Conservation (phyloP, 2,329 filamentous ascomycete species). For the Fusarium xyrophilum region DNA sequence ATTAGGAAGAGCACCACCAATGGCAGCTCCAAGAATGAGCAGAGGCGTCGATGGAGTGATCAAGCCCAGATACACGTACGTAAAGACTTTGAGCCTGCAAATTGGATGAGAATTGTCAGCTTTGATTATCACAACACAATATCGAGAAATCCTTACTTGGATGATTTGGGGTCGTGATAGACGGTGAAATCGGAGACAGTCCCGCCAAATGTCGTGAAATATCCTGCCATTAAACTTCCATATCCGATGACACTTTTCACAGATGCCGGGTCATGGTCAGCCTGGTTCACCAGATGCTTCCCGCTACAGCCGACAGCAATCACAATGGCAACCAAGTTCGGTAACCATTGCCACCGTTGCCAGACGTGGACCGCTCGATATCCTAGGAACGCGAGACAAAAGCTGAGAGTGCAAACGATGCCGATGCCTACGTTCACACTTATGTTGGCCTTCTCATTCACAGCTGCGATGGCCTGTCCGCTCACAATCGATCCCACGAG, state of each 20-base stretch:
- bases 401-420: constrained; percentile 59
- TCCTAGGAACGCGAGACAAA: constrained; percentile 62
- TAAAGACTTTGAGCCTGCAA: constrained; percentile 34
- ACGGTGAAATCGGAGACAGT: constrained; percentile 65
- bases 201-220: constrained; percentile 63
- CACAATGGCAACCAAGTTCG: constrained; percentile 58
- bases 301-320: constrained; percentile 63
- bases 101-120: constrained; percentile 46
- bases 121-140: constrained; percentile 33
- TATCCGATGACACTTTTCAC: constrained; percentile 52
- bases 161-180: constrained; percentile 51
- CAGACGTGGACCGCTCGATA: constrained; percentile 61
- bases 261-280: constrained; percentile 48
- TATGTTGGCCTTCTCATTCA: constrained; percentile 52
- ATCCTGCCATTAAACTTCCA: constrained; percentile 57
- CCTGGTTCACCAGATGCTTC: constrained; percentile 56
- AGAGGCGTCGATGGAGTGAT: constrained; percentile 46
- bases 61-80: constrained; percentile 58
- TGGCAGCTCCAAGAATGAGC: constrained; percentile 51
- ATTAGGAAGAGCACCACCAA: constrained; percentile 45
- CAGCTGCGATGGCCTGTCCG: constrained; percentile 59
- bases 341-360: constrained; percentile 64
- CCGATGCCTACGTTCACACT: constrained; percentile 63
- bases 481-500: constrained; percentile 64
- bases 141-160: constrained; percentile 26